Conservation (phyloP, 371 early-diverging fungal species). For the Lichtheimia ornata region DNA sequence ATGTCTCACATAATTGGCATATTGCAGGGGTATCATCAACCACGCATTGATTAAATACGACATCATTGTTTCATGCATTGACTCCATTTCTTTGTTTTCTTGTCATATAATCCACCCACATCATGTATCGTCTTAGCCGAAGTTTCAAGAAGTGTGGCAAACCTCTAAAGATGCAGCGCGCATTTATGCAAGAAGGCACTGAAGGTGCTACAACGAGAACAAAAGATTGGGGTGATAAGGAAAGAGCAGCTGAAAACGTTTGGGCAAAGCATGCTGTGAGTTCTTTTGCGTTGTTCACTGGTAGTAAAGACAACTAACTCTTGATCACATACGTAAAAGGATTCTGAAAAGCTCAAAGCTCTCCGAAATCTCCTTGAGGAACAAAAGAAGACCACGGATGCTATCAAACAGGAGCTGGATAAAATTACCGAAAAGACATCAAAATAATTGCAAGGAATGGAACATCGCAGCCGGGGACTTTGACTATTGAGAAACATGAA, state of each 20-base stretch:
- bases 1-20: too few species aligned
- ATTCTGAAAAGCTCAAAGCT: slow-evolving; percentile 40
- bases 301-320: neutral
- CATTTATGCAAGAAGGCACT: slow-evolving; percentile 4
- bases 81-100: too few species aligned
- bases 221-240: slow-evolving; percentile 36
- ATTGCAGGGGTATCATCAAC: too few species aligned
- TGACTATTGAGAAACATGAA: too few species aligned
- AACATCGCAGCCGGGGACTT: too few species aligned
- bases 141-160: neutral
- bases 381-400: slow-evolving; percentile 31
- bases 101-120: too few species aligned
- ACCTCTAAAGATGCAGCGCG: slow-evolving; percentile 7
- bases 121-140: too few species aligned
- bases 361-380: slow-evolving; percentile 31
- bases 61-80: too few species aligned
- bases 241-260: slow-evolving; percentile 47
- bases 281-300: neutral
- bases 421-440: neutral
- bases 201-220: slow-evolving; percentile 32
- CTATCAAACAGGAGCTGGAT: slow-evolving; percentile 31
- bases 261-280: slow-evolving; percentile 46
- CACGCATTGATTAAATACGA: too few species aligned
- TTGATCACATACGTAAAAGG: slow-evolving; percentile 18
- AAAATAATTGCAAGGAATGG: too few species aligned